A percentile compares a stretch with the other conserved stretches of the same genome.
These are phyloP conservation scores for Talaromyces sp. DNA, from an alignment of 2,329 filamentous ascomycete species.

Conservation along the genomic window DNA sequence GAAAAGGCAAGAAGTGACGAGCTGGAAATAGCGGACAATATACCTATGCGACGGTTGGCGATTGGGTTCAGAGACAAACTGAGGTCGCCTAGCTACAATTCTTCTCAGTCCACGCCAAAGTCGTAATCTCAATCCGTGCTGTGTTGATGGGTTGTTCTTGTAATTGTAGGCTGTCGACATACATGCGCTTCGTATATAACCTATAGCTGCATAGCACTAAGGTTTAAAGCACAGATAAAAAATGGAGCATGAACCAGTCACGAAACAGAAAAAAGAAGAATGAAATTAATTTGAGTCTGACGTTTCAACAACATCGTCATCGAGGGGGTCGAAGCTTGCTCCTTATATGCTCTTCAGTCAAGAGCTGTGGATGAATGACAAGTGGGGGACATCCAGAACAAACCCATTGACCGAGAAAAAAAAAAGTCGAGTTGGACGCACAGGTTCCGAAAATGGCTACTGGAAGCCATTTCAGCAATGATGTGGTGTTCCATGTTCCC, in stretches of 20 bases:
- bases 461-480: slow-evolving; percentile 4
- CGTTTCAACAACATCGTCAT: background rate
- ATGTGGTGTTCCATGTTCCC: background rate
- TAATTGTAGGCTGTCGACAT: slow-evolving; percentile 14
- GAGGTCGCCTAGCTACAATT: background rate
- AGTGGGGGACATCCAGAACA: background rate
- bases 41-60: slow-evolving; percentile 9
- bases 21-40: background rate
- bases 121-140: slow-evolving; percentile 10
- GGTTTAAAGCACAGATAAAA: background rate
- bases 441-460: slow-evolving; percentile 1
- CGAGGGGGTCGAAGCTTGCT: background rate
- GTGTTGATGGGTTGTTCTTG: background rate
- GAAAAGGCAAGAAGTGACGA: background rate
- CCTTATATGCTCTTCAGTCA: slow-evolving; percentile 13
- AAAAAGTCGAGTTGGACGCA: background rate
- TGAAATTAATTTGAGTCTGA: background rate
- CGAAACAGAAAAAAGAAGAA: background rate
- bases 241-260: slow-evolving; percentile 8
- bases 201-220: background rate
- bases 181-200: slow-evolving; percentile 11
- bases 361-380: background rate
- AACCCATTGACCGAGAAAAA: background rate
- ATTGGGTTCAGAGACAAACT: slow-evolving; percentile 1
- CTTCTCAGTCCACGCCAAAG: slow-evolving; percentile 10